Evolutionary conservation across 176 grass and related monocot genomes (phyloP).

Genomic region (Thalia dealbata): DNA sequence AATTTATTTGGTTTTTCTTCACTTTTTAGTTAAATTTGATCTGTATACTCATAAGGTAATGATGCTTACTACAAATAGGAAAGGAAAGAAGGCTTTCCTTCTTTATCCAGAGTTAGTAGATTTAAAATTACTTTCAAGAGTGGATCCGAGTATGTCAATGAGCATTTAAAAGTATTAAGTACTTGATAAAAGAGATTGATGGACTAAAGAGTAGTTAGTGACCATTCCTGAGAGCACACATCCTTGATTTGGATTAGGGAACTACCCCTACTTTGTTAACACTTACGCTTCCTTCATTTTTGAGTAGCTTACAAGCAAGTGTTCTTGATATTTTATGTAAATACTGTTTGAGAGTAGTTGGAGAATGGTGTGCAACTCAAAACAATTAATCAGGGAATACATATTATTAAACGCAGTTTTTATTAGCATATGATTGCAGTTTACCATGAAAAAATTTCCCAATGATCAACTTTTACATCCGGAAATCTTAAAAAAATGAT

Average conservation of each 20-base stretch:
- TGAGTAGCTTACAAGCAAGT: conserved; percentile 13
- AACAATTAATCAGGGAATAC: not conserved
- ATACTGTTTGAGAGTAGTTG: too few relatives aligned
- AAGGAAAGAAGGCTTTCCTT: too few relatives aligned
- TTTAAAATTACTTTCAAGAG: too few relatives aligned
- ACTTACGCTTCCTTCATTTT: conserved; percentile 15
- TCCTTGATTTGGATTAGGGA: conserved; percentile 43
- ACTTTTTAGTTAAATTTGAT: too few relatives aligned
- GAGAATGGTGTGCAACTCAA: not conserved
- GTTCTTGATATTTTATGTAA: not conserved
- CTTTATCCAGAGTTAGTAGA: too few relatives aligned
- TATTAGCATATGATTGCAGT: not conserved
- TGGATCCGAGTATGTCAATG: not conserved
- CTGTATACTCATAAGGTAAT: too few relatives aligned
- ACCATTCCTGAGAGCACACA: conserved; percentile 6
- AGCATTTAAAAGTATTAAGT: not conserved
- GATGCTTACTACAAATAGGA: too few relatives aligned
- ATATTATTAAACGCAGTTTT: not conserved
- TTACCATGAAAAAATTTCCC: not conserved
- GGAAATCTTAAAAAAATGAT: too few relatives aligned
- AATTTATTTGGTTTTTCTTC: too few relatives aligned
- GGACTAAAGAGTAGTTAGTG: not conserved
- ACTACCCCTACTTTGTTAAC: conserved; percentile 23
- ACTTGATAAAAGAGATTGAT: not conserved
- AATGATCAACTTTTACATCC: not conserved